Conservation (phyloP, 176 grass and related monocot genomes). For the Thalia dealbata region DNA sequence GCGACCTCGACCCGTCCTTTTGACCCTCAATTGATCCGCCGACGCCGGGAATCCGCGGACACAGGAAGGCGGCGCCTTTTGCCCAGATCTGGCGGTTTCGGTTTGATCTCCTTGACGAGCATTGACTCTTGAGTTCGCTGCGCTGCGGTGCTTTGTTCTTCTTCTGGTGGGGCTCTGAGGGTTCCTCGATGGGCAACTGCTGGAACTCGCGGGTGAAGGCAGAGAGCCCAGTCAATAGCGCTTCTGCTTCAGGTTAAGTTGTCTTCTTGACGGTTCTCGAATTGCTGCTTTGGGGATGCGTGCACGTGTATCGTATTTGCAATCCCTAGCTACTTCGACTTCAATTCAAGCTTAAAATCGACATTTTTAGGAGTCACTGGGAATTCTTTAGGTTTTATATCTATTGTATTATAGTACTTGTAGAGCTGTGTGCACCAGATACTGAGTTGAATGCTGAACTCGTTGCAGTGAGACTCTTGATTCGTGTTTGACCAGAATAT, state of each 20-base stretch:
- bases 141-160: neutral
- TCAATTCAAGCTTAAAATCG: neutral
- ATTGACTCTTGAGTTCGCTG: neutral
- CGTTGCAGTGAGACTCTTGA: too few species aligned
- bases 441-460: too few species aligned
- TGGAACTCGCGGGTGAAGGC: conserved; percentile 46
- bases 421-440: neutral
- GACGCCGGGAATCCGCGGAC: neutral
- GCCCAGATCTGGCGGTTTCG: neutral
- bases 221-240: conserved; percentile 59
- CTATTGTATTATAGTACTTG: neutral
- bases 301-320: neutral
- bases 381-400: neutral
- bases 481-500: too few species aligned
- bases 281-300: neutral
- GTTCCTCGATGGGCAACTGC: conserved; percentile 51
- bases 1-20: too few species aligned
- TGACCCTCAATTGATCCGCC: too few species aligned
- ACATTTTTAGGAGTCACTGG: neutral
- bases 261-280: neutral
- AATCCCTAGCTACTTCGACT: neutral
- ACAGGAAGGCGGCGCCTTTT: neutral
- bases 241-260: conserved; percentile 38
- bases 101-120: neutral
- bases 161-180: neutral